Percentiles rank a stretch among this genome's conserved stretches.
Evolutionary conservation across 768 basidiomycete species (phyloP).

Genomic region (Cyclocybe aegerita): DNA sequence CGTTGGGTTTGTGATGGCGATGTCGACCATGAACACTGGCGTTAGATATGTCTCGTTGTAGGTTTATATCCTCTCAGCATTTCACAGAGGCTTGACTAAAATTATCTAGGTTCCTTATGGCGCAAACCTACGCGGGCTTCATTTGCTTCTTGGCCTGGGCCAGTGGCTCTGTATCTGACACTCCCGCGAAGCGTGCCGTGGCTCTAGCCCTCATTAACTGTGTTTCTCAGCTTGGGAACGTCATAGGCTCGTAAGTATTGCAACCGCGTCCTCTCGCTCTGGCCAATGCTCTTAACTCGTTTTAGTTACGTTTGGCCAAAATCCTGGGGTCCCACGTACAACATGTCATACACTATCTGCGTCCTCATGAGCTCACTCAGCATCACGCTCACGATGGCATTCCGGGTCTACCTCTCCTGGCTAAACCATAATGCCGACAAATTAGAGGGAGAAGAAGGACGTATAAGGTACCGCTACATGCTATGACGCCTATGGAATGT

Average conservation of each 20-base stretch:
- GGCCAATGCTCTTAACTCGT: not conserved
- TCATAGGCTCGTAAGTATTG: conserved; percentile 71
- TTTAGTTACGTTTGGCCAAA: conserved; percentile 67
- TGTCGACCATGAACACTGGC: conserved; percentile 65
- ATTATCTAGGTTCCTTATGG: conserved; percentile 66
- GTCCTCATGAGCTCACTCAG: conserved; percentile 52
- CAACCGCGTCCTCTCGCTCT: not conserved
- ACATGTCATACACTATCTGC: conserved; percentile 71
- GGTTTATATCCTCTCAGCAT: not conserved
- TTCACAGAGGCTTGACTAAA: not conserved
- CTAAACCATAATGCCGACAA: conserved; percentile 40
- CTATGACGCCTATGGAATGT: conserved; percentile 26
- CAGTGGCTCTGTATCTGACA: conserved; percentile 50
- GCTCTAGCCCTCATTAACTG: conserved; percentile 82
- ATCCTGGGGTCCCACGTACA: conserved; percentile 71
- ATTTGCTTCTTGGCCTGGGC: conserved; percentile 61
- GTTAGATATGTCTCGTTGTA: conserved; percentile 73
- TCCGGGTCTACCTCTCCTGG: conserved; percentile 41
- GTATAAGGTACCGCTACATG: conserved; percentile 45
- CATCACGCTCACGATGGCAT: conserved; percentile 50
- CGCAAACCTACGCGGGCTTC: conserved; percentile 71
- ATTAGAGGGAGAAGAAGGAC: conserved; percentile 33
- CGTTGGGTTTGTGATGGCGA: conserved; percentile 72
- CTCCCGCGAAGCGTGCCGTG: conserved; percentile 87
- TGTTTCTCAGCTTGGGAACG: conserved; percentile 81